These are phyloP conservation scores for Emericellopsis atlantica DNA, from an alignment of 2,329 filamentous ascomycete genomes.

Conservation along the genomic window DNA sequence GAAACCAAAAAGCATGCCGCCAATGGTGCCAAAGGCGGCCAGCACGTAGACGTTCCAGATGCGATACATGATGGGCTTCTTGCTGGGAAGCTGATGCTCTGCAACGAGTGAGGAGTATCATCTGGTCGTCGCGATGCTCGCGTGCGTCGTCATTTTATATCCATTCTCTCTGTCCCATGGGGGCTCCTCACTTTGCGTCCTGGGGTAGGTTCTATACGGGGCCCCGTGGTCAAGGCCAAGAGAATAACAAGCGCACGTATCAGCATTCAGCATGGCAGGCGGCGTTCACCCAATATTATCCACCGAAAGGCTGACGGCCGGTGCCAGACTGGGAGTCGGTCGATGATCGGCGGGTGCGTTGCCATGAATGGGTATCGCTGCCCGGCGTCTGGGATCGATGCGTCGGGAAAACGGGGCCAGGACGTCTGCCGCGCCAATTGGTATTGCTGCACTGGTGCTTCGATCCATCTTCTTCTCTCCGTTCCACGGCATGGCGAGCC, in stretches of 20 bases:
- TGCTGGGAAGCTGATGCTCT: not conserved
- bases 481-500: too few relatives aligned
- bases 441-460: too few relatives aligned
- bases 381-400: too few relatives aligned
- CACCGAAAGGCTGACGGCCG: too few relatives aligned
- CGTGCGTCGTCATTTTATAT: not conserved
- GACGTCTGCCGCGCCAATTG: too few relatives aligned
- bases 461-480: too few relatives aligned
- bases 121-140: not conserved
- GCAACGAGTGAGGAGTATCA: not conserved
- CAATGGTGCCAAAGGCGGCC: slow-evolving; percentile 25
- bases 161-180: not conserved
- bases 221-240: not conserved
- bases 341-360: too few relatives aligned
- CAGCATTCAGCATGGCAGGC: not conserved
- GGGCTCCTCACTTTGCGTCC: not conserved
- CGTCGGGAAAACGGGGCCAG: too few relatives aligned
- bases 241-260: not conserved
- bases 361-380: too few relatives aligned
- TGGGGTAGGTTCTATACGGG: not conserved
- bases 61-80: slow-evolving; percentile 15
- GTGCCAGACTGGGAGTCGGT: too few relatives aligned
- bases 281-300: too few relatives aligned
- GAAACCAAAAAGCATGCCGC: slow-evolving; percentile 37
- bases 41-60: slow-evolving; percentile 24